Percentiles rank a stretch among this genome's conserved stretches.
Conservation (phyloP, 441 rosid genomes). For the Pelargonium australe region DNA sequence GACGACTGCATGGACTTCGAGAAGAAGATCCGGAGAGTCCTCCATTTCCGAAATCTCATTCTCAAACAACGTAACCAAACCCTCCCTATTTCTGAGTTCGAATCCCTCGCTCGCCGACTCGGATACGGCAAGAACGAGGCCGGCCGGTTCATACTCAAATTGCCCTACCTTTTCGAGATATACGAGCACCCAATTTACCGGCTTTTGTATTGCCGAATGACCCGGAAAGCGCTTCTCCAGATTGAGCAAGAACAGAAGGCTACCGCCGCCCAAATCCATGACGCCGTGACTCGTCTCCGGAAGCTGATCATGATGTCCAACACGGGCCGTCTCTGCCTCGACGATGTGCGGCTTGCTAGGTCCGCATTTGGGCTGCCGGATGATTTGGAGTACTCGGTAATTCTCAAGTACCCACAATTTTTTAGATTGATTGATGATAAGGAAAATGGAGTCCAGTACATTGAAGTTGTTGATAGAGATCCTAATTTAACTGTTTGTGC, state of each 20-base stretch:
- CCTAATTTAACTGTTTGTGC: slow-evolving; percentile 43
- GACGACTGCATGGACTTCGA: slow-evolving; percentile 95
- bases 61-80: slow-evolving; percentile 61
- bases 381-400: slow-evolving; percentile 75
- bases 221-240: slow-evolving; percentile 56
- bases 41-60: slow-evolving; percentile 61
- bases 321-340: slow-evolving; percentile 62
- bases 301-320: slow-evolving; percentile 82
- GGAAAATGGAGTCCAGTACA: slow-evolving; percentile 70
- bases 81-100: slow-evolving; percentile 61
- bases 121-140: slow-evolving; percentile 77
- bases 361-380: slow-evolving; percentile 83
- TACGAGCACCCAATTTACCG: slow-evolving; percentile 90
- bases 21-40: slow-evolving; percentile 68
- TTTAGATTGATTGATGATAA: slow-evolving; percentile 57
- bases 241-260: slow-evolving; percentile 62
- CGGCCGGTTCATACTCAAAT: slow-evolving; percentile 59
- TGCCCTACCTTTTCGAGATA: slow-evolving; percentile 70
- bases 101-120: slow-evolving; percentile 58
- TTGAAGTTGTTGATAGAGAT: slow-evolving; percentile 68
- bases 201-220: slow-evolving; percentile 60
- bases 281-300: slow-evolving; percentile 54
- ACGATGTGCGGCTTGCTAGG: slow-evolving; percentile 71
- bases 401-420: slow-evolving; percentile 55
- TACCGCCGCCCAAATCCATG: slow-evolving; percentile 48